phyloP scores from a whole-genome alignment of 257 asterid species.

The Misopates orontium region DNA sequence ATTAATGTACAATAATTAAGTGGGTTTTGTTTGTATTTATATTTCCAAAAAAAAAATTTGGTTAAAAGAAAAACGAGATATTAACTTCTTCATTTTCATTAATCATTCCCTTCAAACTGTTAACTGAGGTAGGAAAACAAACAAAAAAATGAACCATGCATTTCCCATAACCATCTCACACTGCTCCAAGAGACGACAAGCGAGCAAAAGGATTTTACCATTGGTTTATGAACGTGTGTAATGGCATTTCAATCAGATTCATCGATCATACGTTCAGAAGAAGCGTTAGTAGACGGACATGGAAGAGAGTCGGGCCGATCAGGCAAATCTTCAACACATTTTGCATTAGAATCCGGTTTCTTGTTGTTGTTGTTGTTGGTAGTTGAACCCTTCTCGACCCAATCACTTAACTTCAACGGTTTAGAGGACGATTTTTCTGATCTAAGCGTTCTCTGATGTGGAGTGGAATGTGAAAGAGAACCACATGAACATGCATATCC shows the following conservation, averaged over 20 bases:
- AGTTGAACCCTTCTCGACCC: constrained; percentile 42
- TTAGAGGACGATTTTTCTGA: constrained; percentile 37
- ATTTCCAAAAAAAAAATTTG: too few relatives aligned
- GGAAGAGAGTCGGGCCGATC: constrained; percentile 35
- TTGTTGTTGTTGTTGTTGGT: constrained; percentile 30
- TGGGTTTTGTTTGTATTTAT: too few relatives aligned
- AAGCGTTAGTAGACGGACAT: constrained; percentile 32
- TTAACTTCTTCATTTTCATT: too few relatives aligned
- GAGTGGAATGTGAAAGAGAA: constrained; percentile 26
- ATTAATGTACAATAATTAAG: too few relatives aligned
- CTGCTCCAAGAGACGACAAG: too few relatives aligned
- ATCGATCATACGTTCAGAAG: constrained; percentile 35
- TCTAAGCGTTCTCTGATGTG: constrained; percentile 31
- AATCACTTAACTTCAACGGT: constrained; percentile 35
- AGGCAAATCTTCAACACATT: constrained; percentile 33
- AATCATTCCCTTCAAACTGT: too few relatives aligned
- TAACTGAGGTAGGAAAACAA: too few relatives aligned
- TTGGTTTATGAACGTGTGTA: too few relatives aligned
- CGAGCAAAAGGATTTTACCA: too few relatives aligned
- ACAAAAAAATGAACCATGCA: too few relatives aligned
- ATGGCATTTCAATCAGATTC: constrained; percentile 37
- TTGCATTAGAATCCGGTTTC: constrained; percentile 27
- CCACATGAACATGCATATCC: constrained; percentile 46
- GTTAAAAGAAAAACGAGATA: too few relatives aligned
- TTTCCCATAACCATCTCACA: too few relatives aligned